phyloP scores from a whole-genome alignment of 163 green algal species.

The Volvox carteri region DNA sequence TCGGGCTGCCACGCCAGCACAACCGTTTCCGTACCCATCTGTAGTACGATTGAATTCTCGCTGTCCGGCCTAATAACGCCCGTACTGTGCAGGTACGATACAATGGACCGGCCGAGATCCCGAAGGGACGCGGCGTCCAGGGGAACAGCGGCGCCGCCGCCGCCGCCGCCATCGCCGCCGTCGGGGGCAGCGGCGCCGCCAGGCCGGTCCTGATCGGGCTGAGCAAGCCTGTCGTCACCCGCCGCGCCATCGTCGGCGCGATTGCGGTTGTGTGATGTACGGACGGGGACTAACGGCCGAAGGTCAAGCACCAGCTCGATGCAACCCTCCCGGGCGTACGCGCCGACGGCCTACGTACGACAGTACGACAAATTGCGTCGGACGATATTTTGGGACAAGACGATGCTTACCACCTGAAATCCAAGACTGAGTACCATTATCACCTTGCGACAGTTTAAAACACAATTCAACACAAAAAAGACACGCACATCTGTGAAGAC shows the following conservation, averaged over 20 bases:
- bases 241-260: background rate
- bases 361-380: no score
- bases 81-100: background rate
- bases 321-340: constrained; percentile 32
- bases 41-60: constrained; percentile 13
- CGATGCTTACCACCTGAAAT: no score
- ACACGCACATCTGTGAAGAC: no score
- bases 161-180: background rate
- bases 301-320: constrained; percentile 51
- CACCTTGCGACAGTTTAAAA: no score
- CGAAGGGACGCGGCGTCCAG: background rate
- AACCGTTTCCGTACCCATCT: background rate
- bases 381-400: no score
- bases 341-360: constrained; percentile 5
- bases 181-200: no score
- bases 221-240: background rate
- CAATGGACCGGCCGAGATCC: background rate
- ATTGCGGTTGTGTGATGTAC: background rate
- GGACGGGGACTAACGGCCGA: background rate
- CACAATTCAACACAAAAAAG: no score
- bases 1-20: background rate
- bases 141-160: background rate
- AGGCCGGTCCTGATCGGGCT: constrained; percentile 20
- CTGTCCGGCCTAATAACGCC: constrained; percentile 7
- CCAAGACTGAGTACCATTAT: no score